Evolutionary conservation across 148 eudicot genomes (phyloP).

Genomic region (Cornus kousa): DNA sequence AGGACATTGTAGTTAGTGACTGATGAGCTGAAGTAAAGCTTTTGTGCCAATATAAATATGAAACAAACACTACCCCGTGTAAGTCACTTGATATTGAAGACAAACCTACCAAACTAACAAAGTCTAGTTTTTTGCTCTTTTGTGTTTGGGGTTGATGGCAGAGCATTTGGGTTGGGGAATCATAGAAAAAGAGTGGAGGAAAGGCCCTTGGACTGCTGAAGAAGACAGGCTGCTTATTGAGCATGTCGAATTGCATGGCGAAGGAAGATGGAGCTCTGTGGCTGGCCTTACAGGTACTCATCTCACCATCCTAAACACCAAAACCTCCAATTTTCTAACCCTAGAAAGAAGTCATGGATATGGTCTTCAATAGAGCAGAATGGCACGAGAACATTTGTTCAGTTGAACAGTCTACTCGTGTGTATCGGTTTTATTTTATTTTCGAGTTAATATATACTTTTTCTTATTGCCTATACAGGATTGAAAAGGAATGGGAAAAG

Average conservation of each 20-base stretch:
- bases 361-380: neutral
- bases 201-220: conserved; percentile 91
- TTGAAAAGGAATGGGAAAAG: conserved; percentile 71
- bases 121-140: neutral
- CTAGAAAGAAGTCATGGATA: neutral
- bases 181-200: conserved; percentile 70
- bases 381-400: neutral
- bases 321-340: neutral
- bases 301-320: neutral
- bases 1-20: conserved; percentile 19
- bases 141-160: conserved; percentile 35
- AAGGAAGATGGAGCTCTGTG: conserved; percentile 93
- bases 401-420: neutral
- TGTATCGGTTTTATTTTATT: neutral
- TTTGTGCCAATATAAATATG: conserved; percentile 53
- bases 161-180: conserved; percentile 54
- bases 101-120: neutral
- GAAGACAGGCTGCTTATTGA: conserved; percentile 73
- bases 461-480: conserved; percentile 26
- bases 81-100: conserved; percentile 34
- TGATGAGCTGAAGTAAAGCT: neutral
- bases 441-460: neutral
- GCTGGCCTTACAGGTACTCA: conserved; percentile 58
- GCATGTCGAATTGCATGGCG: conserved; percentile 77
- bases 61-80: conserved; percentile 13